Percentiles rank a stretch among this genome's conserved stretches.
phyloP scores from a whole-genome alignment of 202 grass and related monocot species.

The Eragrostis tef region DNA sequence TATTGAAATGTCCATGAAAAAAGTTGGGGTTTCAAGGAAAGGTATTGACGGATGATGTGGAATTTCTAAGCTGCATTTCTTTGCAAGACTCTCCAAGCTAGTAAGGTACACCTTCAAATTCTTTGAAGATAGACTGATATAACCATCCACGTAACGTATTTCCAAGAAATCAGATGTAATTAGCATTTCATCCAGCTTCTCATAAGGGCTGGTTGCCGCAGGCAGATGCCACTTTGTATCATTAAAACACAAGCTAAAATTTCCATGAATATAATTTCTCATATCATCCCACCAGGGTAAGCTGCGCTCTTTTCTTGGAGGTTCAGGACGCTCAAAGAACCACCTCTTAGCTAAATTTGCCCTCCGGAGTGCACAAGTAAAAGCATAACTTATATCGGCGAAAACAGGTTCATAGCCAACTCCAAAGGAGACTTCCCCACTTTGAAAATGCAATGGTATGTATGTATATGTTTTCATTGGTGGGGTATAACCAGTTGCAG shows the following conservation, averaged over 20 bases:
- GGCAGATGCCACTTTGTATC: slow-evolving; percentile 80
- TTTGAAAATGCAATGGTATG: slow-evolving; percentile 83
- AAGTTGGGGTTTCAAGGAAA: slow-evolving; percentile 77
- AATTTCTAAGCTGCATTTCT: slow-evolving; percentile 78
- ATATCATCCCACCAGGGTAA: slow-evolving; percentile 99
- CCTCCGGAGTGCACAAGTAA: slow-evolving; percentile 88
- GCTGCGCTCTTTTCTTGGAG: slow-evolving; percentile 89
- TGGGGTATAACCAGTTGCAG: slow-evolving; percentile 87
- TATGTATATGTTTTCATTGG: slow-evolving; percentile 87
- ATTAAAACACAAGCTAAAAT: slow-evolving; percentile 68
- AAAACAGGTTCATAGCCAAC: slow-evolving; percentile 95
- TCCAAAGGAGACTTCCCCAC: slow-evolving; percentile 90
- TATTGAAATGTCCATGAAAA: slow-evolving; percentile 88
- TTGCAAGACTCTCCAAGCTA: slow-evolving; percentile 85
- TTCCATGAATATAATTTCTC: slow-evolving; percentile 96
- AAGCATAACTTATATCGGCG: slow-evolving; percentile 98
- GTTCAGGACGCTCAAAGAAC: slow-evolving; percentile 55
- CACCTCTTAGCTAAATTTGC: slow-evolving; percentile 85
- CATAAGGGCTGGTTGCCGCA: slow-evolving; percentile 79
- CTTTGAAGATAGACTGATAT: slow-evolving; percentile 72
- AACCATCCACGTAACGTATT: slow-evolving; percentile 81
- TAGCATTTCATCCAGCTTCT: slow-evolving; percentile 78
- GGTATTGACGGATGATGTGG: slow-evolving; percentile 65
- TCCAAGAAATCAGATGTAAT: slow-evolving; percentile 75
- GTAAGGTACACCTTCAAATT: slow-evolving; percentile 69